These are phyloP conservation scores for Penicillium sp. DNA, from an alignment of 2,329 filamentous ascomycete genomes.

Conservation along the genomic window DNA sequence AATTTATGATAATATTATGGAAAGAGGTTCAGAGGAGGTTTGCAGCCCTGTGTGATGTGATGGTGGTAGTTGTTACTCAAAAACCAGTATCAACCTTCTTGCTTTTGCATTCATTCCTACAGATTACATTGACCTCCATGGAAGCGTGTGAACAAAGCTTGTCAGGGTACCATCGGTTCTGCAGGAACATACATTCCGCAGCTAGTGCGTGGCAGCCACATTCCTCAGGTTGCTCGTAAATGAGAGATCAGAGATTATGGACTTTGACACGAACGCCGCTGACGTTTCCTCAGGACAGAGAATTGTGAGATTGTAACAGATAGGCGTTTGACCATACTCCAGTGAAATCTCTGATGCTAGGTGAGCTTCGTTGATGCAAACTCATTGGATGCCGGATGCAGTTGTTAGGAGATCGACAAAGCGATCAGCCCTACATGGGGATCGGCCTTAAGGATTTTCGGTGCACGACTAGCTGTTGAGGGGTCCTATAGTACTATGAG, in stretches of 20 bases:
- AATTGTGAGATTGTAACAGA: neutral
- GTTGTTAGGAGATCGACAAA: neutral
- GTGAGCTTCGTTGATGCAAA: neutral
- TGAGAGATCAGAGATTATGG: neutral
- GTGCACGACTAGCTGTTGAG: neutral
- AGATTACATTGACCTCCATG: neutral
- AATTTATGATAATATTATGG: neutral
- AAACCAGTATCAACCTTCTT: too few relatives aligned
- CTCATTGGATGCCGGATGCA: conserved; percentile 10
- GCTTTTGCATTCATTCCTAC: neutral
- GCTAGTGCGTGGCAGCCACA: neutral
- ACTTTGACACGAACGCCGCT: neutral
- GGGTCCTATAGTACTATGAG: too few relatives aligned
- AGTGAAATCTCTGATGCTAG: neutral
- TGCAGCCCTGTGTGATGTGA: neutral
- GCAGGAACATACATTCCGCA: neutral
- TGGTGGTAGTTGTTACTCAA: neutral
- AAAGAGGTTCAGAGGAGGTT: neutral
- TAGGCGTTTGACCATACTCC: neutral
- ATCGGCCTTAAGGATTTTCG: too few relatives aligned
- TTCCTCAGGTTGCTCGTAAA: neutral
- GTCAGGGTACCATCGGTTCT: neutral
- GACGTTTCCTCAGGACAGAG: conserved; percentile 7
- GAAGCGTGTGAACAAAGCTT: neutral
- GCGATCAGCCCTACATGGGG: neutral